These are phyloP conservation scores for Thelephora aurantiotincta DNA, from an alignment of 768 basidiomycete genomes.

Conservation along the genomic window DNA sequence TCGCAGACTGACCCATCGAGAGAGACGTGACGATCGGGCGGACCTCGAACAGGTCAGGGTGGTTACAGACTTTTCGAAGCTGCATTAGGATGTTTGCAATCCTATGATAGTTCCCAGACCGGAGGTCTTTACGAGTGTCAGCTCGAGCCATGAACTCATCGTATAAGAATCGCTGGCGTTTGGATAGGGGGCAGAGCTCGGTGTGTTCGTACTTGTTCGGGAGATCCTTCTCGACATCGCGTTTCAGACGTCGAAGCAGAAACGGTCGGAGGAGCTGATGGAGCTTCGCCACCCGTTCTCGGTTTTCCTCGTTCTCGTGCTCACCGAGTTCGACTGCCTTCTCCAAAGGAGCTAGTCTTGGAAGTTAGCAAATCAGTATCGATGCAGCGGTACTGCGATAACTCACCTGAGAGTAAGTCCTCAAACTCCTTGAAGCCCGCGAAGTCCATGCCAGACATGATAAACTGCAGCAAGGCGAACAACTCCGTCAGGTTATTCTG, in stretches of 20 bases:
- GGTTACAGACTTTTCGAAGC: conserved; percentile 90
- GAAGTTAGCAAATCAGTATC: too few species aligned
- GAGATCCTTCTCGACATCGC: conserved; percentile 92
- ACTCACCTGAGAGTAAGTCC: conserved; percentile 92
- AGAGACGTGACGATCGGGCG: conserved; percentile 74
- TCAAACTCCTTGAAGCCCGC: conserved; percentile 88
- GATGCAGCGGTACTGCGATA: not conserved
- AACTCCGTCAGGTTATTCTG: conserved; percentile 95
- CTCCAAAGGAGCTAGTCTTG: conserved; percentile 67
- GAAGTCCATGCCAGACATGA: conserved; percentile 82
- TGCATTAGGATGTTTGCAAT: conserved; percentile 97
- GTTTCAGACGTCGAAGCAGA: conserved; percentile 87
- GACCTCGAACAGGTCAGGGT: conserved; percentile 86
- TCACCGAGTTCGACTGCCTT: conserved; percentile 83
- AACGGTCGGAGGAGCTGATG: conserved; percentile 94
- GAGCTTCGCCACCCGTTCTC: conserved; percentile 76
- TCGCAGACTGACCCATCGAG: conserved; percentile 58
- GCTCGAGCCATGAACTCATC: conserved; percentile 92
- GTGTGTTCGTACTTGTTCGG: conserved; percentile 92
- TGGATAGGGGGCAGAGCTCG: conserved; percentile 76
- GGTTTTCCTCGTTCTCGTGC: conserved; percentile 63
- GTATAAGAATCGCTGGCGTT: conserved; percentile 87
- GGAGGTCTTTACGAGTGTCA: conserved; percentile 67
- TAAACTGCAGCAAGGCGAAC: conserved; percentile 90
- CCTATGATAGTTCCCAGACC: conserved; percentile 78